phyloP scores from a whole-genome alignment of 495 filamentous ascomycete species.

The Trichoderma erinaceum region DNA sequence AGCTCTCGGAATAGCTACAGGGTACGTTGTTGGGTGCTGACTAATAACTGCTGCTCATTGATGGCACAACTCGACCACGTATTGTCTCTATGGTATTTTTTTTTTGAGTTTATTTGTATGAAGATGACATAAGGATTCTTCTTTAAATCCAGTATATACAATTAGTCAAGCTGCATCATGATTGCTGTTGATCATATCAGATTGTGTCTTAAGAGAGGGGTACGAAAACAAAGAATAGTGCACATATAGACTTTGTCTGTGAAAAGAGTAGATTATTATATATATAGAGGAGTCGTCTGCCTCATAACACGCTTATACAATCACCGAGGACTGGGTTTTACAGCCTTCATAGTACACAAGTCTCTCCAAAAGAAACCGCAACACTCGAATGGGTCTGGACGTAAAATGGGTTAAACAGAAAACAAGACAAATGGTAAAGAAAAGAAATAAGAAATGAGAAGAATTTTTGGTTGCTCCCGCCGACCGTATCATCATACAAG shows the following conservation, averaged over 20 bases:
- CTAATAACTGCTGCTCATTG: too few relatives aligned
- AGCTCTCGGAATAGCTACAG: not conserved
- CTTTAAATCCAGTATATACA: too few relatives aligned
- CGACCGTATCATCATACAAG: not conserved
- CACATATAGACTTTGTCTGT: not conserved
- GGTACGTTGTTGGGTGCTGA: not conserved
- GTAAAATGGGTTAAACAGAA: not conserved
- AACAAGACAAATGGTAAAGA: not conserved
- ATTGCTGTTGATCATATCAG: too few relatives aligned
- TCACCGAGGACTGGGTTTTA: not conserved
- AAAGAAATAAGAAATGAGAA: not conserved
- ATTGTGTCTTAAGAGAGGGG: too few relatives aligned
- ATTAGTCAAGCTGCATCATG: too few relatives aligned
- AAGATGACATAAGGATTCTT: too few relatives aligned
- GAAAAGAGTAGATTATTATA: constrained; percentile 1
- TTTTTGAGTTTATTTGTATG: too few relatives aligned
- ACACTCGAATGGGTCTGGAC: not conserved
- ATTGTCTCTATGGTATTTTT: too few relatives aligned
- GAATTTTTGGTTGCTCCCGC: not conserved
- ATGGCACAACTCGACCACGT: too few relatives aligned
- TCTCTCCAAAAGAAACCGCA: not conserved
- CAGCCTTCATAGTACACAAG: not conserved
- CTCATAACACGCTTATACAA: constrained; percentile 1
- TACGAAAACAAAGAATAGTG: not conserved
- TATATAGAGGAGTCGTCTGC: not conserved